Evolutionary conservation across 768 basidiomycete species (phyloP).

Genomic region (Stropharia rugosoannulata): DNA sequence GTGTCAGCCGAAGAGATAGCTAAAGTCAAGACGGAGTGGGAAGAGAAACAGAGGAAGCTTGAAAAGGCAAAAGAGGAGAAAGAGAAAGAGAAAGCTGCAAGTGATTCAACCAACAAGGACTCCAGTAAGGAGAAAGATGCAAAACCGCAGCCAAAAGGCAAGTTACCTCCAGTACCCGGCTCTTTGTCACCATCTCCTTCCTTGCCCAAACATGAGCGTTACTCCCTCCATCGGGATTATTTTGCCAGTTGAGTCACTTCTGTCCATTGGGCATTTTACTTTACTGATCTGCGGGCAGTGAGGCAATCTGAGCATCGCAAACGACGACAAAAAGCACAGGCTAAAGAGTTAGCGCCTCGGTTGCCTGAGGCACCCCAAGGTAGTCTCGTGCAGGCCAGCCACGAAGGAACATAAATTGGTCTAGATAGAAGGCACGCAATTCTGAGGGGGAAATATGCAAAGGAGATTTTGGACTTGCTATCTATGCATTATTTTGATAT

Average conservation of each 20-base stretch:
- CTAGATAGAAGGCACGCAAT: no score
- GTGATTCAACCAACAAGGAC: constrained; percentile 30
- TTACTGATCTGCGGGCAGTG: constrained; percentile 38
- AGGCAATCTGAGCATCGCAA: constrained; percentile 74
- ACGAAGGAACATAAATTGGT: no score
- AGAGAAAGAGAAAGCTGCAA: constrained; percentile 37
- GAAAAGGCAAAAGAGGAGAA: constrained; percentile 49
- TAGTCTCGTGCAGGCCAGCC: constrained; percentile 17
- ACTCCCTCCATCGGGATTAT: constrained; percentile 78
- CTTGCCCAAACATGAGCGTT: constrained; percentile 66
- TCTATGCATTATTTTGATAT: no score
- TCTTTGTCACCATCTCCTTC: constrained; percentile 27
- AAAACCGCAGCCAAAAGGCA: constrained; percentile 22
- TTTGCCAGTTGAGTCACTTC: constrained; percentile 49
- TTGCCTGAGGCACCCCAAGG: constrained; percentile 62
- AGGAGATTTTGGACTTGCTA: no score
- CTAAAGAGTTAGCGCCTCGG: constrained; percentile 68
- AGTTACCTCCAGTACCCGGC: constrained; percentile 13
- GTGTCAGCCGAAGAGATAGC: constrained; percentile 72
- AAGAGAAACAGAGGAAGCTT: constrained; percentile 67
- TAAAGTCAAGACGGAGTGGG: constrained; percentile 79
- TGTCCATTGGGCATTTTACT: not conserved
- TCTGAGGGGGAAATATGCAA: no score
- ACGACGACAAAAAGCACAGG: constrained; percentile 62
- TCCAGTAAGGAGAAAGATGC: constrained; percentile 27